Evolutionary conservation across 129 eudicot genomes (phyloP), one percentile per base, ranked within the genome.

Genomic region (Tagetes patula): DNA sequence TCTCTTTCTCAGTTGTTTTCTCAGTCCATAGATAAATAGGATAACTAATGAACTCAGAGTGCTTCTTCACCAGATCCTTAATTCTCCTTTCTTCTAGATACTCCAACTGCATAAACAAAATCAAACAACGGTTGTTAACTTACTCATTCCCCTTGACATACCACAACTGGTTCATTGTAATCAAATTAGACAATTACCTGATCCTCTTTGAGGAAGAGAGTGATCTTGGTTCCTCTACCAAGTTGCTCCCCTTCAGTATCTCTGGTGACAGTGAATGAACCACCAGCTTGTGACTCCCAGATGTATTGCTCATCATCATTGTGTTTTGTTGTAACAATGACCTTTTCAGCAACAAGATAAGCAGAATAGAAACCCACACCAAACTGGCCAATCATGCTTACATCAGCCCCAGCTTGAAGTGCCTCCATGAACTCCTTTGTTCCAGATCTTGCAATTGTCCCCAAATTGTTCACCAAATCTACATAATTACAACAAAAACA

Each of bases 321-420:
- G 87, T 88, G 97, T 78, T 91, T 91, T 4, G 97, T 88, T 10
- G 96, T 88, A 20, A 91, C 96, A 43, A 88, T 84, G 33, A 88
- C 97, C 79, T 88, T 91, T 74, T 91, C 96, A n/a, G 97, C 96
- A 39, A 91, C 97, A 4, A 88, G 85, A 75, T 87, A 88, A 3
- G 97, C 97, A n/a, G 97, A 91, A 76, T 90, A 90, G 80, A 90
- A 87, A 77, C 95, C 97, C 0, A 91, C 95, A 66, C 97, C 97
- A 71, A 91, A 91, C 65, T 91, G 92, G 2, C 97, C 96, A 74
- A 91, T 91, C 97, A 91, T 91, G 89, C 97, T 88, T 38, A 91
- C 97, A 75, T 91, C 97, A 56, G 92, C 92, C 1, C 96, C 97
- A 6, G 97, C 92, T 79, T 88, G 96, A 72, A 91, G 76, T 10